Evolutionary conservation across 2,329 filamentous ascomycete genomes (phyloP).

Genomic region (Hymenoscyphus infarciens): DNA sequence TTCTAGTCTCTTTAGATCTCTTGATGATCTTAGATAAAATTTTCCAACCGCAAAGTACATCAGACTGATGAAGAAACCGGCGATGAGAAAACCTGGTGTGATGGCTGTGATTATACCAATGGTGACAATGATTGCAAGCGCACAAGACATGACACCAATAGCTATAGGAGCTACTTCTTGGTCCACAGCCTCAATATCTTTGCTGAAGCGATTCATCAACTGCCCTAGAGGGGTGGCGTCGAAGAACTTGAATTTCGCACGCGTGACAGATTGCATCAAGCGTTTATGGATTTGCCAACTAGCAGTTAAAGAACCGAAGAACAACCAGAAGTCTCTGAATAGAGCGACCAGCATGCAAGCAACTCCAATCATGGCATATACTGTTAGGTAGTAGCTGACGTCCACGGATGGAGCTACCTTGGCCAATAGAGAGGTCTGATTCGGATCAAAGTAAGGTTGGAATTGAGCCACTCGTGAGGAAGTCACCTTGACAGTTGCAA

Average conservation of each 20-base stretch:
- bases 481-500: slow-evolving; percentile 28
- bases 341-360: slow-evolving; percentile 79
- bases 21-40: slow-evolving; percentile 89
- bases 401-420: slow-evolving; percentile 57
- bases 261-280: slow-evolving; percentile 73
- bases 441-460: slow-evolving; percentile 34
- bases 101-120: slow-evolving; percentile 82
- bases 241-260: slow-evolving; percentile 96
- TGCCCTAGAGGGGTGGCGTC: slow-evolving; percentile 93
- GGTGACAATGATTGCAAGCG: slow-evolving; percentile 71
- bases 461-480: slow-evolving; percentile 29
- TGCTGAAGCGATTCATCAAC: slow-evolving; percentile 97
- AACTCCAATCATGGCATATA: slow-evolving; percentile 78
- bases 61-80: slow-evolving; percentile 76
- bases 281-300: slow-evolving; percentile 79
- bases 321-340: slow-evolving; percentile 80
- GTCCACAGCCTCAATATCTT: slow-evolving; percentile 91
- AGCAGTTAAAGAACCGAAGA: slow-evolving; percentile 85
- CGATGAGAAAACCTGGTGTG: slow-evolving; percentile 86
- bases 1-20: slow-evolving; percentile 91
- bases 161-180: slow-evolving; percentile 94
- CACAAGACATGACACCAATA: slow-evolving; percentile 67
- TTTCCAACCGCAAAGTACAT: slow-evolving; percentile 80
- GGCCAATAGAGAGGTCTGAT: slow-evolving; percentile 31
- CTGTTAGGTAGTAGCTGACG: slow-evolving; percentile 74